Evolutionary conservation across 2,329 filamentous ascomycete genomes (phyloP), one percentile per base, ranked within the genome.

Genomic region (Talaromyces sp.): DNA sequence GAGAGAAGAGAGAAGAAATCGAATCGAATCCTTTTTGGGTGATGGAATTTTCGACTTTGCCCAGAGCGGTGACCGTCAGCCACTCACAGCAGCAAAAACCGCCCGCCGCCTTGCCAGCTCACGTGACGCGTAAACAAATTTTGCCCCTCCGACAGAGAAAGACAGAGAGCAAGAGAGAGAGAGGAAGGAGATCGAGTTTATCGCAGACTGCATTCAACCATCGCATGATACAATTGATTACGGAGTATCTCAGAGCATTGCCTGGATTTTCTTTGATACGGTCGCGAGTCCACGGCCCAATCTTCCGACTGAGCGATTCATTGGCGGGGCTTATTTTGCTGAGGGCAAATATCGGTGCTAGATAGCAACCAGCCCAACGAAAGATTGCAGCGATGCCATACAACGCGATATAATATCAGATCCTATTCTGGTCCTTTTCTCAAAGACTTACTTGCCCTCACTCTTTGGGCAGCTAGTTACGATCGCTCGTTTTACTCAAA

Each of bases 1-100:
- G 21, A 62, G 62, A 31, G 35, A 55, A 21, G n/a, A 51, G 39
- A 52, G 22, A 22, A 64, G 25, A 28, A 68, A 58, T 61, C 63
- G 60, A 60, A 45, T 45, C 45, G 41, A 57, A 56, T 53, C 36
- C 55, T 50, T 58, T 59, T 65, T 65, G 62, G 63, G 69, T 28
- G 25, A 73, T 69, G 65, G 68, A 68, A 68, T 66, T 69, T 68
- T 69, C 69, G 62, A 59, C 52, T 25, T 52, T 48, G 57, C 57
- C n/a, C 57, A 52, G 57, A 52, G 58, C 62, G 61, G 61, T 63
- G 63, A 63, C 61, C 56, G 60, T n/a, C n/a, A n/a, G n/a, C n/a
- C n/a, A n/a, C n/a, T n/a, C n/a, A n/a, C n/a, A n/a, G n/a, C n/a
- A n/a, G n/a, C n/a, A n/a, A n/a, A n/a, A n/a, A n/a, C n/a, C n/a